Percentiles rank a stretch among this genome's conserved stretches.
Evolutionary conservation across 2,329 filamentous ascomycete species (phyloP).

Genomic region (Didymella exigua): DNA sequence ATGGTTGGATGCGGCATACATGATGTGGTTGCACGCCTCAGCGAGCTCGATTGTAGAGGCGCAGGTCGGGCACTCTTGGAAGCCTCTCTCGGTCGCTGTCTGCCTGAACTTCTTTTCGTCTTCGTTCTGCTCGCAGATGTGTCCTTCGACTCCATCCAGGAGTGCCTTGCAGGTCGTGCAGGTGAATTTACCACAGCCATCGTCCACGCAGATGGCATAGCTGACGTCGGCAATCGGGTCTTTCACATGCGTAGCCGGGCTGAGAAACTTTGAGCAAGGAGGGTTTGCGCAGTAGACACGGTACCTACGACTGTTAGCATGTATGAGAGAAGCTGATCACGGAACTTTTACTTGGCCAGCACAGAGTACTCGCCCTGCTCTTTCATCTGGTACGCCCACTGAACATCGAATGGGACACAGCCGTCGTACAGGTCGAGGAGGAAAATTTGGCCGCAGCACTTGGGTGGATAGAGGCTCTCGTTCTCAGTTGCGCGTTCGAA

Average conservation of each 20-base stretch:
- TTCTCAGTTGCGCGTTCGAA: conserved; percentile 35
- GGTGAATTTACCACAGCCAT: conserved; percentile 27
- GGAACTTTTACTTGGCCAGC: conserved; percentile 28
- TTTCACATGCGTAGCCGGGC: conserved; percentile 24
- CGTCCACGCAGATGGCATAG: conserved; percentile 32
- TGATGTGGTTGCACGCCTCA: conserved; percentile 46
- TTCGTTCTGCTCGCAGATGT: conserved; percentile 31
- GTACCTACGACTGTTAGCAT: conserved; percentile 22
- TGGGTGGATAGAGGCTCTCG: conserved; percentile 38
- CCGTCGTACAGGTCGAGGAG: conserved; percentile 30
- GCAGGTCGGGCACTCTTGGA: conserved; percentile 37
- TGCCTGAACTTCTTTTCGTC: conserved; percentile 34
- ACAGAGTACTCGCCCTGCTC: conserved; percentile 39
- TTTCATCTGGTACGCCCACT: conserved; percentile 31
- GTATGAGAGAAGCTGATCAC: not conserved
- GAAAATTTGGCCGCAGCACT: conserved; percentile 36
- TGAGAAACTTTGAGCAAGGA: conserved; percentile 32
- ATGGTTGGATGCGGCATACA: conserved; percentile 7
- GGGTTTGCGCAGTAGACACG: conserved; percentile 35
- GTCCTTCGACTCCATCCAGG: conserved; percentile 16
- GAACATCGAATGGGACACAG: conserved; percentile 26
- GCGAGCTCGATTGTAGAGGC: conserved; percentile 33
- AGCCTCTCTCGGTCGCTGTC: conserved; percentile 32
- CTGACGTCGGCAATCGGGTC: conserved; percentile 18
- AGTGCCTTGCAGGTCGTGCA: conserved; percentile 34